Conservation (phyloP, 2,329 filamentous ascomycete genomes). For the Emericellopsis cladophorae region DNA sequence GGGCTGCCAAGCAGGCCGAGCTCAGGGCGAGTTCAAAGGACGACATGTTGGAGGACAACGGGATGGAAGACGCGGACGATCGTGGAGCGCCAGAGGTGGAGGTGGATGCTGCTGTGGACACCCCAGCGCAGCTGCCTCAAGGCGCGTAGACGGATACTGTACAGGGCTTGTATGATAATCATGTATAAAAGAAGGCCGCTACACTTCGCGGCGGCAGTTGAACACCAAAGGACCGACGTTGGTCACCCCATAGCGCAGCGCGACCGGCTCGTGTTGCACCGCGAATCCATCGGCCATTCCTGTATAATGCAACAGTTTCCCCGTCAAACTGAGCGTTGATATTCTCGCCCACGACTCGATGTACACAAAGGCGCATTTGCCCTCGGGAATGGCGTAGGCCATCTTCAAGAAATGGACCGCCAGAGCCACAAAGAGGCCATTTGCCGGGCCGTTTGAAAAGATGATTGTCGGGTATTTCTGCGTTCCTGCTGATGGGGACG, state of each 20-base stretch:
- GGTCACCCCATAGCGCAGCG: slow-evolving; percentile 25
- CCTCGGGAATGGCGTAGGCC: slow-evolving; percentile 26
- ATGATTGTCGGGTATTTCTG: slow-evolving; percentile 57
- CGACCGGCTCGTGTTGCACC: slow-evolving; percentile 66
- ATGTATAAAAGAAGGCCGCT: background rate
- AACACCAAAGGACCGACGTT: slow-evolving; percentile 27
- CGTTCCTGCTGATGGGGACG: slow-evolving; percentile 8
- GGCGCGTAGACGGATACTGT: no score
- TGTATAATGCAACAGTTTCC: slow-evolving; percentile 54
- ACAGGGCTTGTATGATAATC: background rate
- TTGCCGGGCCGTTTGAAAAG: slow-evolving; percentile 80
- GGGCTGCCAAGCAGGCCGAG: slow-evolving; percentile 47
- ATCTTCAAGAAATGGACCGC: slow-evolving; percentile 35
- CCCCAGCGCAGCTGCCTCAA: no score
- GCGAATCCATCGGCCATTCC: slow-evolving; percentile 64
- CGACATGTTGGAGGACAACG: slow-evolving; percentile 18
- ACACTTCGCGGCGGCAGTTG: slow-evolving; percentile 15
- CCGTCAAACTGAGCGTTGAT: slow-evolving; percentile 70
- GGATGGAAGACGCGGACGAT: slow-evolving; percentile 8
- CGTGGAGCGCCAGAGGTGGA: slow-evolving; percentile 6
- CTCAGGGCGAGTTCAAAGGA: slow-evolving; percentile 13
- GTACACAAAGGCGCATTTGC: slow-evolving; percentile 64
- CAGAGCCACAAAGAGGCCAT: slow-evolving; percentile 61
- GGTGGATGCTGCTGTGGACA: background rate
- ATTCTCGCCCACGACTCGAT: slow-evolving; percentile 90